phyloP scores from a whole-genome alignment of 345 rosid genomes.

The Eucalyptus sideroxylon region DNA sequence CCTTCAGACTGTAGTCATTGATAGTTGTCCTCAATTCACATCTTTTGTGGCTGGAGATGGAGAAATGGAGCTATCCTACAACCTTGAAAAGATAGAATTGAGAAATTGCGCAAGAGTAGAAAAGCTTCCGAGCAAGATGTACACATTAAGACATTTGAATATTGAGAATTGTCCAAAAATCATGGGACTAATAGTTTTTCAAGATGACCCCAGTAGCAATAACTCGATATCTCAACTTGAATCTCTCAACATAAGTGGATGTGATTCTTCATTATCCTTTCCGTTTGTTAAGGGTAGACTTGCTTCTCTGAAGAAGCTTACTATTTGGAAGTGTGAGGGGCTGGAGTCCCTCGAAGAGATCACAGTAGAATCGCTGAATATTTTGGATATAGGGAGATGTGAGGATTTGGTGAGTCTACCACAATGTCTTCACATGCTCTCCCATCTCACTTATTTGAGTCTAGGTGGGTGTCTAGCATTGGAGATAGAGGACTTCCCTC shows the following conservation, averaged over 20 bases:
- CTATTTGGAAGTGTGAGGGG: fast-evolving
- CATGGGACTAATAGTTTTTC: fast-evolving
- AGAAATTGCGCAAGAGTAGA: not conserved
- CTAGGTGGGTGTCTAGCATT: fast-evolving
- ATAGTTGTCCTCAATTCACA: not conserved
- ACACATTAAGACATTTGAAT: fast-evolving
- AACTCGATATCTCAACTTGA: not conserved
- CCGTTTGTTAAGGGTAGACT: fast-evolving
- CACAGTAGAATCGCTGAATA: fast-evolving
- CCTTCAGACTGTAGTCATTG: fast-evolving
- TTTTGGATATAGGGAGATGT: fast-evolving
- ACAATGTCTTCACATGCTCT: fast-evolving
- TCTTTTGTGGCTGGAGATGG: fast-evolving
- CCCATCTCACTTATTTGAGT: fast-evolving
- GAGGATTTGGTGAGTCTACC: no score
- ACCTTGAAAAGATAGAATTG: not conserved
- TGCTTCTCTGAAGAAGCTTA: fast-evolving
- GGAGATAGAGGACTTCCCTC: no score
- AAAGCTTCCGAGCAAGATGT: not conserved
- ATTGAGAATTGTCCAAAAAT: not conserved
- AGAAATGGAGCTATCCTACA: not conserved
- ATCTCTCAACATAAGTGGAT: fast-evolving
- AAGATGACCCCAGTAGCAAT: fast-evolving
- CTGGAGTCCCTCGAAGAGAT: no score
- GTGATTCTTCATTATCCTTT: not conserved